Percentiles rank a stretch among this genome's conserved stretches.
Conservation (phyloP, 805 yeast species). For the Suhomyces xylopsoci region DNA sequence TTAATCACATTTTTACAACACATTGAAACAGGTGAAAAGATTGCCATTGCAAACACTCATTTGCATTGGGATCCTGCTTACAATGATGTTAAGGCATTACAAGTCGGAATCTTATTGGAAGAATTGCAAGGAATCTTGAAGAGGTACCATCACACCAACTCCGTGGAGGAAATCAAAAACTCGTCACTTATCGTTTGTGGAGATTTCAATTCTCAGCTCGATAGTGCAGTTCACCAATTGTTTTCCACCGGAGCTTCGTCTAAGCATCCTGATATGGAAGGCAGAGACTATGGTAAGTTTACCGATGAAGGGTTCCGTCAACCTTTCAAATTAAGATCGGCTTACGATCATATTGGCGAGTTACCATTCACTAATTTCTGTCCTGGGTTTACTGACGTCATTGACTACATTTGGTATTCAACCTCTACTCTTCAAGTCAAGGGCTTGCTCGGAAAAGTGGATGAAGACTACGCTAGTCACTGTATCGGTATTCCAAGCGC, state of each 20-base stretch:
- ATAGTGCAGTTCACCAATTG: slow-evolving; percentile 90
- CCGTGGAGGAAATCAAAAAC: slow-evolving; percentile 52
- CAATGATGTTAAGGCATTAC: slow-evolving; percentile 94
- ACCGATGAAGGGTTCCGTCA: slow-evolving; percentile 88
- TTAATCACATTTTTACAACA: slow-evolving; percentile 73
- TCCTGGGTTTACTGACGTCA: slow-evolving; percentile 87
- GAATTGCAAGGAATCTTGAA: slow-evolving; percentile 71
- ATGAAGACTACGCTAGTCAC: slow-evolving; percentile 68
- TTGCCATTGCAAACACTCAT: slow-evolving; percentile 85
- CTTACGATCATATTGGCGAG: slow-evolving; percentile 82
- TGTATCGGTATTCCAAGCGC: slow-evolving; percentile 92
- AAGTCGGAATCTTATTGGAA: slow-evolving; percentile 86
- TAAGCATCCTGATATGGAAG: slow-evolving; percentile 76
- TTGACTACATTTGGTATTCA: slow-evolving; percentile 95
- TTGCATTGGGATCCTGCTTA: slow-evolving; percentile 98
- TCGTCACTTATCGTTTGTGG: slow-evolving; percentile 87
- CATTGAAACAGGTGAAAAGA: slow-evolving; percentile 61
- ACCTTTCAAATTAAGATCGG: slow-evolving; percentile 75
- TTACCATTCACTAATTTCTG: slow-evolving; percentile 92
- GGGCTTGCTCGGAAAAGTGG: slow-evolving; percentile 84
- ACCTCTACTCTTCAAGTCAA: slow-evolving; percentile 75
- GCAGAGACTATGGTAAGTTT: slow-evolving; percentile 86
- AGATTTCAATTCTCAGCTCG: slow-evolving; percentile 85
- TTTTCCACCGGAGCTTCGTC: slow-evolving; percentile 78
- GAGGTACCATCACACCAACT: slow-evolving; percentile 43